These are phyloP conservation scores for Trichomonas tenax DNA, from an alignment of 208 protist genomes.

Conservation along the genomic window DNA sequence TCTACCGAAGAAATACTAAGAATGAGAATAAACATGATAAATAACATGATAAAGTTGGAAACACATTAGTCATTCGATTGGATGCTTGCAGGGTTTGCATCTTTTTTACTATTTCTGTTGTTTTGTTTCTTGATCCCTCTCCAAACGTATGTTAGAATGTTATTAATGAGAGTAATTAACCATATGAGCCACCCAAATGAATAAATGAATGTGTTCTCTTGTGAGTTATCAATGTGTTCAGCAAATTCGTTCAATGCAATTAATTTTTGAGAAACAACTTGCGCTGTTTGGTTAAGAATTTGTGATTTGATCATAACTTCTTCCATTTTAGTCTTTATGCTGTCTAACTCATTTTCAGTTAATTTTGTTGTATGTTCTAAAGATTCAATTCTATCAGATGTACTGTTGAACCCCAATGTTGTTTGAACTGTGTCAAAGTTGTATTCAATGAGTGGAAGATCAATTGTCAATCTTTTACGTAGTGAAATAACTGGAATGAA, in stretches of 20 bases:
- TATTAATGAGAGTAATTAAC: neutral
- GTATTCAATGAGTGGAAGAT: neutral
- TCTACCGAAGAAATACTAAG: no score
- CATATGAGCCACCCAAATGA: neutral
- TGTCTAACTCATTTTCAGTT: neutral
- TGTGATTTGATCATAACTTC: neutral
- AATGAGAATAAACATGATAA: no score
- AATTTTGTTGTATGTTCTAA: neutral
- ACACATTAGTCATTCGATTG: no score
- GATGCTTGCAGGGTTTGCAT: no score
- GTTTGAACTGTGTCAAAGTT: neutral
- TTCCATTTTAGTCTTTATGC: neutral
- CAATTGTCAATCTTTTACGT: neutral
- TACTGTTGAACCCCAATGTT: neutral
- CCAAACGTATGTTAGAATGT: neutral
- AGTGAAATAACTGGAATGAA: neutral
- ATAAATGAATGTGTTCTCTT: neutral
- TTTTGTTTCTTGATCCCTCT: neutral
- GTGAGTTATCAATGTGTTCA: neutral
- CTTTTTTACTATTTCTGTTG: no score
- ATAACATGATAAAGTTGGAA: no score
- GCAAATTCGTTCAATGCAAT: neutral
- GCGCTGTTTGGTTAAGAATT: neutral
- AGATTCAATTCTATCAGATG: neutral
- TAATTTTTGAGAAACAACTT: neutral